Evolutionary conservation across 2,329 filamentous ascomycete genomes (phyloP).

Genomic region (Botrytis deweyae): DNA sequence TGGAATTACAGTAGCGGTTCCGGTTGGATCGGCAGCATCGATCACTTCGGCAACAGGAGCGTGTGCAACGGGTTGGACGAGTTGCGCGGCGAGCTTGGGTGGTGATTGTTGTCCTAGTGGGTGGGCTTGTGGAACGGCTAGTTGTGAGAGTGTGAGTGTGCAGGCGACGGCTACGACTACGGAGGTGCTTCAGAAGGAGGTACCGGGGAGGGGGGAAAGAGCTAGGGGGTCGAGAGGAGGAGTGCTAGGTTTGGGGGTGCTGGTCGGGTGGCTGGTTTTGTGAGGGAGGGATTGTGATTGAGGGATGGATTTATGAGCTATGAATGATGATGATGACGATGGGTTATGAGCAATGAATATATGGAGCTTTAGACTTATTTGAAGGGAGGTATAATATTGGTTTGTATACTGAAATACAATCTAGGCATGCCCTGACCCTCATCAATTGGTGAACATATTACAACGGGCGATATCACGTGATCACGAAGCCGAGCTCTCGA

Average conservation of each 20-base stretch:
- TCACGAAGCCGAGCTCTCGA: too few species aligned
- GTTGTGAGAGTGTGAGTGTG: conserved; percentile 61
- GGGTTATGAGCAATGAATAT: background rate
- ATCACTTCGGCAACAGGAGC: conserved; percentile 43
- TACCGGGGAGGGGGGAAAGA: conserved; percentile 23
- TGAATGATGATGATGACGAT: background rate
- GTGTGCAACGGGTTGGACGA: conserved; percentile 80
- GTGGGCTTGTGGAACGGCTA: conserved; percentile 69
- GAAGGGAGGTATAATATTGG: too few species aligned
- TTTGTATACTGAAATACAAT: background rate
- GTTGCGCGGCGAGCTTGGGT: conserved; percentile 62
- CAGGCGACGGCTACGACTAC: conserved; percentile 58
- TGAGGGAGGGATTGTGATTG: background rate
- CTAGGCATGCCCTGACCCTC: background rate
- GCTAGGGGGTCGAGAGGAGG: background rate
- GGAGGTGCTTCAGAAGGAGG: conserved; percentile 36
- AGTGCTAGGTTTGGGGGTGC: background rate
- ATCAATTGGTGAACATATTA: too few species aligned
- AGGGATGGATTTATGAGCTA: background rate
- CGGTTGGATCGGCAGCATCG: conserved; percentile 48
- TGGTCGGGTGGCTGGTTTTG: conserved; percentile 3
- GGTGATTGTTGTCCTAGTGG: conserved; percentile 84
- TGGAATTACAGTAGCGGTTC: conserved; percentile 70
- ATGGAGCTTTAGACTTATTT: background rate
- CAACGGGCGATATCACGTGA: too few species aligned